Conservation (phyloP, 352 stramenopile species). For the Phytophthora europaea region DNA sequence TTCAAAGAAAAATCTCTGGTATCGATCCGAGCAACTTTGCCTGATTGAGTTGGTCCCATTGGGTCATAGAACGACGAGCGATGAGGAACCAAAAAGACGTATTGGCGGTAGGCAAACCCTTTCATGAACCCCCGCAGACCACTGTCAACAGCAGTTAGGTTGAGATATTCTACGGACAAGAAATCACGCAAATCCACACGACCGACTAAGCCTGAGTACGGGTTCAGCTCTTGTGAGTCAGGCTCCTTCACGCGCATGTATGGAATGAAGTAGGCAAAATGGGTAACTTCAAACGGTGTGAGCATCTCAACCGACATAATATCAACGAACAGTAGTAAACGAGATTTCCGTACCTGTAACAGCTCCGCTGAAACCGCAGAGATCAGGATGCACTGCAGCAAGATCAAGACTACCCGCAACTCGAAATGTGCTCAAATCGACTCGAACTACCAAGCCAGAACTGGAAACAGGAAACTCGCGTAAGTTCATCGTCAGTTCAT, state of each 20-base stretch:
- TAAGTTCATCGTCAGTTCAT: conserved; percentile 71
- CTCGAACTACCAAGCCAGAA: conserved; percentile 67
- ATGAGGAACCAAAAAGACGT: conserved; percentile 74
- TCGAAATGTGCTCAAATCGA: conserved; percentile 64
- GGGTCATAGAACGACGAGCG: conserved; percentile 44
- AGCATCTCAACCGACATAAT: not conserved
- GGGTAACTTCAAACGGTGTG: conserved; percentile 45
- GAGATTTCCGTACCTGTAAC: conserved; percentile 46
- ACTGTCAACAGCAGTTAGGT: conserved; percentile 58
- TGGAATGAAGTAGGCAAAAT: conserved; percentile 83
- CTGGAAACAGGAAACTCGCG: conserved; percentile 78
- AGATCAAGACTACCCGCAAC: conserved; percentile 66
- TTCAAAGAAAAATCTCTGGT: conserved; percentile 65
- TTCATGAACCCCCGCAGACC: conserved; percentile 73
- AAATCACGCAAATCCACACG: conserved; percentile 77
- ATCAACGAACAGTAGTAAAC: not conserved
- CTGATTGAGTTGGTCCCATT: conserved; percentile 41
- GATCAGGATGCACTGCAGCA: conserved; percentile 44
- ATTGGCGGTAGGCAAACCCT: conserved; percentile 82
- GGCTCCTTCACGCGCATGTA: conserved; percentile 63
- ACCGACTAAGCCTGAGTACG: conserved; percentile 73
- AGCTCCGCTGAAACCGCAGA: conserved; percentile 77
- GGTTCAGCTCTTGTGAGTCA: conserved; percentile 37
- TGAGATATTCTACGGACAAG: conserved; percentile 52
- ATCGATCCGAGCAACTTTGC: conserved; percentile 80